Conservation (phyloP, 495 filamentous ascomycete species). For the Endocarpon pusillum region DNA sequence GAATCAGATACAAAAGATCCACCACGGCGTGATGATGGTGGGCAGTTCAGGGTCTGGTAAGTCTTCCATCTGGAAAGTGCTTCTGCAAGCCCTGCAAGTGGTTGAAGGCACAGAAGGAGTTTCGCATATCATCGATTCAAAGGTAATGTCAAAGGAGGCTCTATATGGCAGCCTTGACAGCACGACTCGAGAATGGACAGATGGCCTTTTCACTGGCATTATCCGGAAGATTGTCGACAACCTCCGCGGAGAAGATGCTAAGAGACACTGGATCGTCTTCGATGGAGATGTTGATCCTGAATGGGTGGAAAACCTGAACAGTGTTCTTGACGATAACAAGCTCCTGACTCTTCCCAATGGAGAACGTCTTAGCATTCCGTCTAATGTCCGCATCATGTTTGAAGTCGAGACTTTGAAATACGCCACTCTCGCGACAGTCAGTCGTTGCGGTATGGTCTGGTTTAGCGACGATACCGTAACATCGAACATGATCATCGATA, state of each 20-base stretch:
- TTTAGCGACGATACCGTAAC: slow-evolving; percentile 96
- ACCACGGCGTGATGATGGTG: slow-evolving; percentile 99
- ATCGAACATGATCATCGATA: slow-evolving; percentile 74
- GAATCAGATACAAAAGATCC: slow-evolving; percentile 91
- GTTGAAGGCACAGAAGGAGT: slow-evolving; percentile 86
- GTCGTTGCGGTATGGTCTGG: slow-evolving; percentile 99
- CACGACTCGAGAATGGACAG: slow-evolving; percentile 95
- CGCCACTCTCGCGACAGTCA: slow-evolving; percentile 89
- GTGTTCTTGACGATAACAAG: slow-evolving; percentile 97
- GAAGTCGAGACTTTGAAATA: slow-evolving; percentile 98
- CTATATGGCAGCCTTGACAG: slow-evolving; percentile 91
- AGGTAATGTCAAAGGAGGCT: slow-evolving; percentile 98
- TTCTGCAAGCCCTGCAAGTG: slow-evolving; percentile 83
- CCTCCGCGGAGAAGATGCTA: slow-evolving; percentile 85
- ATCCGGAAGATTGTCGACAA: slow-evolving; percentile 97
- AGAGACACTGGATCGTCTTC: slow-evolving; percentile 98
- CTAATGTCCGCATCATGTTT: slow-evolving; percentile 98
- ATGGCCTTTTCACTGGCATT: slow-evolving; percentile 95
- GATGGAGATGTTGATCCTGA: slow-evolving; percentile 98
- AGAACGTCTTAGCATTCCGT: slow-evolving; percentile 81
- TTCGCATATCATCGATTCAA: slow-evolving; percentile 94
- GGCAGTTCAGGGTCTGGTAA: slow-evolving; percentile 91
- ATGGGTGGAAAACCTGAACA: slow-evolving; percentile 99
- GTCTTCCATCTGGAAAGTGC: slow-evolving; percentile 81
- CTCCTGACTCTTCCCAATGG: slow-evolving; percentile 91